Evolutionary conservation across 1,284 basidiomycete species (phyloP).

Genomic region (Trichosporon ovoides): DNA sequence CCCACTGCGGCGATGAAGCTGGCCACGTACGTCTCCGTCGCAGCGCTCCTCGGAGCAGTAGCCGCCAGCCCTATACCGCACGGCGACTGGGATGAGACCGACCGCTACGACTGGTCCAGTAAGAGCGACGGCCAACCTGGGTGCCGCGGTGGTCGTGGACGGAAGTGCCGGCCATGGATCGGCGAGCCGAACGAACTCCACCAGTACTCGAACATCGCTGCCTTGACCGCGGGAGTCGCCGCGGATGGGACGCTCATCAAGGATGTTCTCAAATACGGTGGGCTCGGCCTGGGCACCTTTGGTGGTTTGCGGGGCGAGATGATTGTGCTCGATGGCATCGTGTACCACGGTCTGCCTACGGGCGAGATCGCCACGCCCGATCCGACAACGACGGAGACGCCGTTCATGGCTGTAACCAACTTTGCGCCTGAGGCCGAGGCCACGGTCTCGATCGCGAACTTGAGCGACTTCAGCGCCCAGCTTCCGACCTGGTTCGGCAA

Average conservation of each 20-base stretch:
- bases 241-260: slow-evolving; percentile 3
- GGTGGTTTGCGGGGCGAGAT: slow-evolving; percentile 9
- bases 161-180: neutral
- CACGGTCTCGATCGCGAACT: neutral
- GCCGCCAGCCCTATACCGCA: neutral
- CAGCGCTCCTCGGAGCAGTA: neutral
- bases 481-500: slow-evolving; percentile 2
- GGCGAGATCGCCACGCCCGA: neutral
- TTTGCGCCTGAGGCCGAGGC: neutral
- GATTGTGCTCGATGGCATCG: slow-evolving; percentile 12
- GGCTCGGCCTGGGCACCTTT: slow-evolving; percentile 11
- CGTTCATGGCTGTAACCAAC: slow-evolving; percentile 8
- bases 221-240: slow-evolving; percentile 6
- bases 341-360: slow-evolving; percentile 3
- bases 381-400: neutral
- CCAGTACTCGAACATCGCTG: slow-evolving; percentile 13
- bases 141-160: neutral
- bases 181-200: slow-evolving; percentile 5
- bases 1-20: slow-evolving; percentile 3
- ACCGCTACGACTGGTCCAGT: neutral
- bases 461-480: slow-evolving; percentile 10
- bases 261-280: slow-evolving; percentile 5
- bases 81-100: neutral
- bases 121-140: neutral
- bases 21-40: neutral